phyloP scores from a whole-genome alignment of 1,139 yeast species.

The Scheffersomyces illinoinensis region DNA sequence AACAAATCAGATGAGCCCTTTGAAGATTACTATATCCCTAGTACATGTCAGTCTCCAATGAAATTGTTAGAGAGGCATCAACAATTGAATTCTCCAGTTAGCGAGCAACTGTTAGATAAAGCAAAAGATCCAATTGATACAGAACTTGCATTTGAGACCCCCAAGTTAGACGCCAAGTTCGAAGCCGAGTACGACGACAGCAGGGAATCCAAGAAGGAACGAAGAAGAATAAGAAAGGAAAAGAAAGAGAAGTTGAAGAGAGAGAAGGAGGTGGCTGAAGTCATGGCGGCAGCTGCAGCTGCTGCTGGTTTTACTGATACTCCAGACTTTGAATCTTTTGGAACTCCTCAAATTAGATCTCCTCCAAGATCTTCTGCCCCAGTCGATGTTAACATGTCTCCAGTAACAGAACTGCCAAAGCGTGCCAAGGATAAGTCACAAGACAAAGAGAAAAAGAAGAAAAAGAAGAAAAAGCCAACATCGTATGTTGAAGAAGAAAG shows the following conservation, averaged over 20 bases:
- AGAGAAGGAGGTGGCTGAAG: slow-evolving; percentile 21
- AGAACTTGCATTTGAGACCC: neutral
- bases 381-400: slow-evolving; percentile 5
- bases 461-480: slow-evolving; percentile 4
- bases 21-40: slow-evolving; percentile 22
- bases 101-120: neutral
- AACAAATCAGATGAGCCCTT: slow-evolving; percentile 26
- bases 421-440: slow-evolving; percentile 11
- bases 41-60: neutral
- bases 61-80: neutral
- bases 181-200: slow-evolving; percentile 6
- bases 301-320: slow-evolving; percentile 5
- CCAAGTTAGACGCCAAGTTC: neutral
- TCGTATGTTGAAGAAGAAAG: neutral
- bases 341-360: slow-evolving; percentile 11
- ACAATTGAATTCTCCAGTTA: neutral
- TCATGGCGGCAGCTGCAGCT: slow-evolving; percentile 21
- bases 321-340: slow-evolving; percentile 7
- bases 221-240: slow-evolving; percentile 21
- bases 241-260: slow-evolving; percentile 15
- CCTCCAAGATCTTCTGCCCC: slow-evolving; percentile 12
- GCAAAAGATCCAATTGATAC: neutral
- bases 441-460: slow-evolving; percentile 15
- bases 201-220: slow-evolving; percentile 16
- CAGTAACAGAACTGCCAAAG: slow-evolving; percentile 12